phyloP scores from a whole-genome alignment of 805 yeast species.

The Yamadazyma philogaea region DNA sequence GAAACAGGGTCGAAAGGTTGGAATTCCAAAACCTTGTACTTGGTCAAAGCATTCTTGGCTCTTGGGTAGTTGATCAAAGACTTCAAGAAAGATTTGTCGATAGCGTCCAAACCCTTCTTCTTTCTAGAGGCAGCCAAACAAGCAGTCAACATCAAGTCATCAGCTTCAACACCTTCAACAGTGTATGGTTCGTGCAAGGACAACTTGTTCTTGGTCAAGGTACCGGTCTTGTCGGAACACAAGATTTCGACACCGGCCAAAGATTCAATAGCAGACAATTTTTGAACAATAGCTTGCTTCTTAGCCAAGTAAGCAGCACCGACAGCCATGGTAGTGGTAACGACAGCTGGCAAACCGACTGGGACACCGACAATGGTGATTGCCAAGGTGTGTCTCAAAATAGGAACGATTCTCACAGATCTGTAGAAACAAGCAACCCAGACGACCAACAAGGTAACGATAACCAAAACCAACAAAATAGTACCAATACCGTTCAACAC shows the following conservation, averaged over 20 bases:
- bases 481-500: conserved; percentile 98
- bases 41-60: conserved; percentile 88
- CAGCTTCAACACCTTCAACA: conserved; percentile 94
- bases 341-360: conserved; percentile 98
- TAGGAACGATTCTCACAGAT: conserved; percentile 78
- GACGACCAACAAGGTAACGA: conserved; percentile 80
- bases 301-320: conserved; percentile 98
- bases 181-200: conserved; percentile 97
- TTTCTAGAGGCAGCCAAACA: conserved; percentile 97
- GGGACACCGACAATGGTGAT: conserved; percentile 98
- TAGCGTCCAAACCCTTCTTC: conserved; percentile 97
- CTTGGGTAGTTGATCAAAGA: conserved; percentile 84
- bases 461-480: conserved; percentile 81
- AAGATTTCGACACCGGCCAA: conserved; percentile 96
- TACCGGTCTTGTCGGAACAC: conserved; percentile 98
- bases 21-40: conserved; percentile 93
- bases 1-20: conserved; percentile 98
- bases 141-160: conserved; percentile 95
- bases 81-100: conserved; percentile 94
- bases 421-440: conserved; percentile 96
- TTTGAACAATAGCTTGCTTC: conserved; percentile 96
- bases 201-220: conserved; percentile 94
- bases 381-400: conserved; percentile 89
- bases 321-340: conserved; percentile 98
- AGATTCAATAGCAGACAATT: conserved; percentile 94